Conservation (phyloP, 2,329 filamentous ascomycete genomes). For the Lizonia empirigonia region DNA sequence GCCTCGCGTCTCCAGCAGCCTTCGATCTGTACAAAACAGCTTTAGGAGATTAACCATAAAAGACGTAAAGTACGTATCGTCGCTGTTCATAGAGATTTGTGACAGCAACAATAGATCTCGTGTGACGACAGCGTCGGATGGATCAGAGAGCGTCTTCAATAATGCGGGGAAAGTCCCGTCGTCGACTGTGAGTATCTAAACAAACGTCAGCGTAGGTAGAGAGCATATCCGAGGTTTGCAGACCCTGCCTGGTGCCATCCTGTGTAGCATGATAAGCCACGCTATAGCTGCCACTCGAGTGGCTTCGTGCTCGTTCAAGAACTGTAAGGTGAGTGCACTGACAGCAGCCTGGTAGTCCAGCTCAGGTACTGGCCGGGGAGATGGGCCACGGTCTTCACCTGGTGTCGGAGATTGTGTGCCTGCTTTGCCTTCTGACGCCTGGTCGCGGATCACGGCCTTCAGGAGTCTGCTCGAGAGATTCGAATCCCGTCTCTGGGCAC, state of each 20-base stretch:
- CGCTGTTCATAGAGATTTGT: slow-evolving; percentile 94
- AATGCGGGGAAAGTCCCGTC: slow-evolving; percentile 96
- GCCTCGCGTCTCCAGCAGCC: slow-evolving; percentile 86
- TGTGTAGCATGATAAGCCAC: slow-evolving; percentile 97
- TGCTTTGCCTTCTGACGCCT: slow-evolving; percentile 35
- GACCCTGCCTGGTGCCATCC: slow-evolving; percentile 91
- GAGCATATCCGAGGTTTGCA: slow-evolving; percentile 1
- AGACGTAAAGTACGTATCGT: slow-evolving; percentile 95
- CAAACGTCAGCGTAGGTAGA: slow-evolving; percentile 12
- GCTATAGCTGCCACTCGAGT: slow-evolving; percentile 91
- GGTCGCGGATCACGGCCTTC: slow-evolving; percentile 45
- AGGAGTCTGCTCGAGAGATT: slow-evolving; percentile 44
- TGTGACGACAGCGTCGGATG: slow-evolving; percentile 92
- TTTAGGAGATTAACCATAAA: slow-evolving; percentile 98
- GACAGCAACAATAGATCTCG: slow-evolving; percentile 91
- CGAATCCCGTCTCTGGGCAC: slow-evolving; percentile 46
- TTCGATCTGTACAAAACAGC: slow-evolving; percentile 91
- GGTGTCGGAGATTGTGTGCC: slow-evolving; percentile 50
- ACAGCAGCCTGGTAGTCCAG: slow-evolving; percentile 97
- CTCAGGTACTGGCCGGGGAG: slow-evolving; percentile 61
- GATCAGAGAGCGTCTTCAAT: slow-evolving; percentile 94
- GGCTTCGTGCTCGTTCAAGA: slow-evolving; percentile 95
- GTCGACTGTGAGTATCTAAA: slow-evolving; percentile 77
- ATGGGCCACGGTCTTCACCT: slow-evolving; percentile 53
- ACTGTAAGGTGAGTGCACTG: slow-evolving; percentile 87